Base-by-base conservation (phyloP, 2,329 filamentous ascomycete species). In the Hypoxylon sp. region DNA sequence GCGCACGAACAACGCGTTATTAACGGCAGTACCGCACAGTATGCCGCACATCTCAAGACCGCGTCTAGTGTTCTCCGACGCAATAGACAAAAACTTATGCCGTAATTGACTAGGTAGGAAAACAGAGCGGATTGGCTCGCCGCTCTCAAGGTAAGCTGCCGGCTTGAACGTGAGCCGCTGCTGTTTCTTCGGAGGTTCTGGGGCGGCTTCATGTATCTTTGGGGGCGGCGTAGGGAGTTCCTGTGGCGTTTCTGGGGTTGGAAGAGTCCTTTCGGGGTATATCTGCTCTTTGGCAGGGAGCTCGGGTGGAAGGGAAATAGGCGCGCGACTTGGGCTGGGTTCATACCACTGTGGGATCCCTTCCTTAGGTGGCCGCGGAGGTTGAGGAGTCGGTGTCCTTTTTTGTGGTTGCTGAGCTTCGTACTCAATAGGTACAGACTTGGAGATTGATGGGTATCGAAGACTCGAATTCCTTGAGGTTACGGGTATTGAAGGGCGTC, bases 1-100 rank as follows among this genome's bases (percentile, higher is more conserved):
- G 4, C 91, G 93, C 66, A 99, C 90, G 82, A 98, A 98, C 2
- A 99, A 85, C 0, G 96, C 96, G 77, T 98, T 98, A 73, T 95
- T 95, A 76, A 97, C 92, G 0, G 95, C 85, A 0, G 93, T 95
- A 6, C 95, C 96, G 76, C 94, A 97, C 10, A 99, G 86, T 72
- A 99, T 95, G 37, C 95, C 96, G 78, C 96, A 98, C 73, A 96
- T 98, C 82, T 99, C 96, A 17, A 98, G 86, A 37, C 97, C 97
- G 2, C 85, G 85, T 31, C 83, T 83, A 0, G 96, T 99, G 78
- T 99, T 98, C 17, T 88, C 81, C 0, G 87, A 82, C 0, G 95
- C 95, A 31, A 94, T 83, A 2, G 87, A 81, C 17, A 98, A 85
- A 78, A 99, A 99, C 5, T 86, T 84, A 2, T 85, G 81, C 30